phyloP scores from a whole-genome alignment of 2,329 filamentous ascomycete genomes.

The Magnaporthiopsis incrustans region DNA sequence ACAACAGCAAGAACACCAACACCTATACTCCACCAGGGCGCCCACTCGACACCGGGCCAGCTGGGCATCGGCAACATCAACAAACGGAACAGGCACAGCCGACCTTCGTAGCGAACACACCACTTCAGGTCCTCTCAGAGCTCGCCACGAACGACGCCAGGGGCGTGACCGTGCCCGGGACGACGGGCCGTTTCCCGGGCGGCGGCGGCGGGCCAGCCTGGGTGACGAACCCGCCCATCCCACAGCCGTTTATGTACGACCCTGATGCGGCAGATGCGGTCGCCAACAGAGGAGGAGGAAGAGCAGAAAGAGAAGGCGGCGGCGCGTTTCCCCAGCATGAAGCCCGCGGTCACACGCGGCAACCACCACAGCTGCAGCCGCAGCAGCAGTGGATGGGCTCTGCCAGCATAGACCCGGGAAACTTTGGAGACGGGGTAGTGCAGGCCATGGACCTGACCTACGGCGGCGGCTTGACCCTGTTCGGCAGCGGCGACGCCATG shows the following conservation, averaged over 20 bases:
- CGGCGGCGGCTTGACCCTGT: conserved; percentile 21
- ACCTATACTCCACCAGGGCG: conserved; percentile 12
- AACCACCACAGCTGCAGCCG: neutral
- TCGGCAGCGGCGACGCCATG: neutral
- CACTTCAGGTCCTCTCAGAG: neutral
- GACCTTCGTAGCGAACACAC: conserved; percentile 2
- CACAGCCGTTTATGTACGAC: conserved; percentile 31
- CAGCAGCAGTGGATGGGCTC: conserved; percentile 11
- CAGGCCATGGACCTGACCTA: conserved; percentile 36
- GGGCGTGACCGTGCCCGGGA: neutral
- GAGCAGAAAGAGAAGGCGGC: conserved; percentile 5
- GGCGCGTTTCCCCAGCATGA: conserved; percentile 4
- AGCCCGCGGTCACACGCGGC: neutral
- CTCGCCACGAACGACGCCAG: neutral
- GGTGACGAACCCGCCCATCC: neutral
- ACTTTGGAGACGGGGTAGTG: conserved; percentile 31
- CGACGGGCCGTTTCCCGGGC: neutral
- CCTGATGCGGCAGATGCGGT: conserved; percentile 1
- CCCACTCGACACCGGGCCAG: neutral
- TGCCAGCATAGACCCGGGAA: conserved; percentile 26
- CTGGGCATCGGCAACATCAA: conserved; percentile 10
- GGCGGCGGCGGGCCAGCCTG: neutral
- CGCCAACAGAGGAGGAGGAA: neutral
- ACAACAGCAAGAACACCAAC: conserved; percentile 14
- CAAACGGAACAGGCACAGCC: conserved; percentile 12